Percentiles rank a stretch among this genome's conserved stretches.
phyloP scores from a whole-genome alignment of 2,329 filamentous ascomycete genomes.

The Chaetomiaceae sp. region DNA sequence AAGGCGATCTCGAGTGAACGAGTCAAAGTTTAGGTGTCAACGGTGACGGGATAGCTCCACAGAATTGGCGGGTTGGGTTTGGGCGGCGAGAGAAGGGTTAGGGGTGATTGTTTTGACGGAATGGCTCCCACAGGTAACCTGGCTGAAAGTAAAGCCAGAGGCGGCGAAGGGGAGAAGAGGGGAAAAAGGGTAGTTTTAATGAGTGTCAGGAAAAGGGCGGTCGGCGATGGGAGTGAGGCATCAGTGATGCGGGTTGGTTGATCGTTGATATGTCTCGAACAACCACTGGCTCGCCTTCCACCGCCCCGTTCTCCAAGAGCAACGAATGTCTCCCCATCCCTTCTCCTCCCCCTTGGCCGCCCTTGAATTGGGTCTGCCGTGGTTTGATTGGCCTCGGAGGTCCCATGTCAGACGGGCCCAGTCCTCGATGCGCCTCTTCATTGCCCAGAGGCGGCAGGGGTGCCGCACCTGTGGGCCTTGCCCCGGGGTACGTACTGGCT shows the following conservation, averaged over 20 bases:
- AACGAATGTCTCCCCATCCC: not conserved
- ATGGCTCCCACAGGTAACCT: constrained; percentile 17
- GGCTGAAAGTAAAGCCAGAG: constrained; percentile 7
- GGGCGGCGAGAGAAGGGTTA: constrained; percentile 9
- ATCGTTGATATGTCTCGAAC: constrained; percentile 28
- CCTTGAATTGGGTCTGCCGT: constrained; percentile 18
- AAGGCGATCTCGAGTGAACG: constrained; percentile 48
- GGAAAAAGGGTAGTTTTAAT: constrained; percentile 21
- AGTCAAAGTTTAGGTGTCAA: constrained; percentile 37
- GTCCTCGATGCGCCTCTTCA: constrained; percentile 13
- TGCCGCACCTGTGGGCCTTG: constrained; percentile 6
- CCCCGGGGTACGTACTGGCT: constrained; percentile 15
- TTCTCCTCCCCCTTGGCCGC: not conserved
- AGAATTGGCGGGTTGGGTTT: constrained; percentile 11
- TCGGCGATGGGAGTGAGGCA: constrained; percentile 21
- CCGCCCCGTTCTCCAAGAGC: constrained; percentile 27
- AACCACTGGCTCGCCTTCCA: constrained; percentile 15
- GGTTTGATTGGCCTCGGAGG: constrained; percentile 26
- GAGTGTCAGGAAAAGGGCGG: constrained; percentile 27
- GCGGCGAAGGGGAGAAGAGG: constrained; percentile 10
- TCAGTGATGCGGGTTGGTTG: constrained; percentile 22
- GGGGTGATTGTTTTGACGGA: constrained; percentile 8
- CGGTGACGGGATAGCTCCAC: constrained; percentile 9
- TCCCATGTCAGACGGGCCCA: constrained; percentile 26
- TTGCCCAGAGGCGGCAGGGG: constrained; percentile 15